Percentiles rank a stretch among this genome's conserved stretches.
phyloP scores from a whole-genome alignment of 345 rosid genomes.

The Gossypium australe region DNA sequence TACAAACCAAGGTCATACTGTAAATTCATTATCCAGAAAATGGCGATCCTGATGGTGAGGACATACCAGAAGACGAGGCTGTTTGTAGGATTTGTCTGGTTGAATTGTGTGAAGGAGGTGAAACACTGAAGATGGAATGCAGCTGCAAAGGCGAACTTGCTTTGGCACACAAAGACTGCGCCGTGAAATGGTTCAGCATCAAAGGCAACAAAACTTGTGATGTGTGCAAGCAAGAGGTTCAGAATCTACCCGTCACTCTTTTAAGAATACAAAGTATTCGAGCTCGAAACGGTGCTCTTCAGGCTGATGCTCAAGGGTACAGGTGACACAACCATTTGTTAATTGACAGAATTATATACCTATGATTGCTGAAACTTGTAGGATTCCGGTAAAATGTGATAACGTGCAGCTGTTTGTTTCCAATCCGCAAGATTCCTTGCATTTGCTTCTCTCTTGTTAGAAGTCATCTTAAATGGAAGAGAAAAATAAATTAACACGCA shows the following conservation, averaged over 20 bases:
- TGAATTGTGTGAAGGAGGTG: constrained; percentile 87
- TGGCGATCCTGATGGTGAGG: constrained; percentile 61
- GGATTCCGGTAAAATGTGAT: neutral
- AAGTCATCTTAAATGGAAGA: neutral
- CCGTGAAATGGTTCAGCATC: constrained; percentile 89
- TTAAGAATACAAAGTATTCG: constrained; percentile 60
- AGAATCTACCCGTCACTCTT: constrained; percentile 81
- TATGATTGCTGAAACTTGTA: neutral
- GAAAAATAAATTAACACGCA: neutral
- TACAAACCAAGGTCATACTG: constrained; percentile 5
- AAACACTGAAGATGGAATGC: constrained; percentile 95
- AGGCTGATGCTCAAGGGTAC: constrained; percentile 34
- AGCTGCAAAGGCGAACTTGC: constrained; percentile 98
- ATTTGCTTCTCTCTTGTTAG: neutral
- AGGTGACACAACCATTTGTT: constrained; percentile 30
- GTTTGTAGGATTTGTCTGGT: constrained; percentile 89
- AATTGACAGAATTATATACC: neutral
- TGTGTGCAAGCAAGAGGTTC: constrained; percentile 83
- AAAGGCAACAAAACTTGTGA: constrained; percentile 92
- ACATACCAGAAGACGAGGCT: constrained; percentile 91
- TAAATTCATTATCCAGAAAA: constrained; percentile 37
- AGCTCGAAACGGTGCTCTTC: constrained; percentile 24
- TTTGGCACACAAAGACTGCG: constrained; percentile 88
- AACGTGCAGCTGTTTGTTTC: too few species aligned
- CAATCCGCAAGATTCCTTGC: neutral